Percentiles rank a stretch among this genome's conserved stretches.
Conservation (phyloP, 2,329 filamentous ascomycete genomes). For the Periconia sp. region DNA sequence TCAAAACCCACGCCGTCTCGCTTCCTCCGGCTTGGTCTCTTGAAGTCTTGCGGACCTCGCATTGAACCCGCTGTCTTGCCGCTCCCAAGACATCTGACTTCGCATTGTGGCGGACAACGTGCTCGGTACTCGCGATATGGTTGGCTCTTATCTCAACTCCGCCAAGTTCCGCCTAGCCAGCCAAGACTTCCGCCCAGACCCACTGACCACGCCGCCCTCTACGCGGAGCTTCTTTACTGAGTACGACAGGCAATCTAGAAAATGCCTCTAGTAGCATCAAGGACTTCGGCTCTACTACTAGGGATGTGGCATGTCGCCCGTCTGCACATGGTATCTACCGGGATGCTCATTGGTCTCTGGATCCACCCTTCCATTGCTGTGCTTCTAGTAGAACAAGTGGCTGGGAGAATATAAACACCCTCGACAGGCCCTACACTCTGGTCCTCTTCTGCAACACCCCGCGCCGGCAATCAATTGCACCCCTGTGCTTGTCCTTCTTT, state of each 20-base stretch:
- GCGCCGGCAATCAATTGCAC: conserved; percentile 5
- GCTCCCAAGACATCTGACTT: neutral
- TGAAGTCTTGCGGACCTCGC: neutral
- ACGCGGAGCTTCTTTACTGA: conserved; percentile 3
- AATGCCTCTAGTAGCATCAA: conserved; percentile 4
- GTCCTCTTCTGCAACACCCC: conserved; percentile 4
- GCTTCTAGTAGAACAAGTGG: neutral
- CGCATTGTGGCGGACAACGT: conserved; percentile 8
- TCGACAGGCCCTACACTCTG: conserved; percentile 1
- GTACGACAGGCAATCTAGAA: conserved; percentile 3
- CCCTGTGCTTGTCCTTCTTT: neutral
- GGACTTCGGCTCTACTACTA: conserved; percentile 2
- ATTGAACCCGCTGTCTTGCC: neutral
- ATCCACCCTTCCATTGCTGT: neutral
- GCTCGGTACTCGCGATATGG: neutral
- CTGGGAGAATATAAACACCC: conserved; percentile 9
- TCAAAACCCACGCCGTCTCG: neutral
- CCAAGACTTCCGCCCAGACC: conserved; percentile 5
- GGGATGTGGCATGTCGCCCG: neutral
- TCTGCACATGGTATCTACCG: conserved; percentile 4
- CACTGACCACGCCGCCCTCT: neutral
- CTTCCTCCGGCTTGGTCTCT: neutral
- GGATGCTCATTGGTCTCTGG: conserved; percentile 2
- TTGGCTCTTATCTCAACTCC: neutral
- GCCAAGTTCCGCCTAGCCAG: conserved; percentile 4